phyloP scores from a whole-genome alignment of 2,329 filamentous ascomycete species.

The Phaeosphaeriaceae sp. region DNA sequence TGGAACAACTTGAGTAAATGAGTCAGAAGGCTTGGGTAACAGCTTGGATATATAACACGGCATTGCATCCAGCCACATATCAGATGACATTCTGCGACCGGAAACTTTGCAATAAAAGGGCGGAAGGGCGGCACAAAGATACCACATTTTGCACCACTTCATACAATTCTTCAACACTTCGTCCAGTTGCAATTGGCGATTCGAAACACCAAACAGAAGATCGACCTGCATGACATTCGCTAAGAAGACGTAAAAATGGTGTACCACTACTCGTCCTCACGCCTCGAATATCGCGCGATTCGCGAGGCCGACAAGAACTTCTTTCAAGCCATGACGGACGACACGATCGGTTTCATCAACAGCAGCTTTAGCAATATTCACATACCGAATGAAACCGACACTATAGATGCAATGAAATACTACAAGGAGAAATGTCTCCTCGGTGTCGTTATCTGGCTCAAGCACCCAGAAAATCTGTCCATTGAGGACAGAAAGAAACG shows the following conservation, averaged over 20 bases:
- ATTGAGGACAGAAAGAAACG: not conserved
- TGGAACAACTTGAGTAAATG: not conserved
- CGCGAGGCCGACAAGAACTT: slow-evolving; percentile 28
- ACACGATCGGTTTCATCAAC: slow-evolving; percentile 33
- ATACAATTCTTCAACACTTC: slow-evolving; percentile 2
- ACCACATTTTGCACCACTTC: not conserved
- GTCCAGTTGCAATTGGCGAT: not conserved
- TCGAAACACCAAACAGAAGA: not conserved
- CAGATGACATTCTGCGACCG: not conserved
- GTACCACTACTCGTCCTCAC: slow-evolving; percentile 28
- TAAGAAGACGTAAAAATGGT: not conserved
- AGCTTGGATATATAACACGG: not conserved
- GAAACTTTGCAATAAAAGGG: not conserved
- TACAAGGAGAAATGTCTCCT: slow-evolving; percentile 27
- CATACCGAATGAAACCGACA: slow-evolving; percentile 23
- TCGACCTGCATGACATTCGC: not conserved
- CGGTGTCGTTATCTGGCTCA: slow-evolving; percentile 32
- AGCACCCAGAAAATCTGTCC: not conserved
- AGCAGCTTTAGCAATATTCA: slow-evolving; percentile 31
- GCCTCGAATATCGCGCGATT: slow-evolving; percentile 37
- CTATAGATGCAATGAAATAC: slow-evolving; percentile 22
- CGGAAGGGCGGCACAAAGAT: not conserved
- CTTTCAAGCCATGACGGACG: slow-evolving; percentile 33
- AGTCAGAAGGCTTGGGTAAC: not conserved
- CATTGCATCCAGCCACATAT: not conserved